These are phyloP conservation scores for Rhazya stricta DNA, from an alignment of 257 asterid species.

Conservation along the genomic window DNA sequence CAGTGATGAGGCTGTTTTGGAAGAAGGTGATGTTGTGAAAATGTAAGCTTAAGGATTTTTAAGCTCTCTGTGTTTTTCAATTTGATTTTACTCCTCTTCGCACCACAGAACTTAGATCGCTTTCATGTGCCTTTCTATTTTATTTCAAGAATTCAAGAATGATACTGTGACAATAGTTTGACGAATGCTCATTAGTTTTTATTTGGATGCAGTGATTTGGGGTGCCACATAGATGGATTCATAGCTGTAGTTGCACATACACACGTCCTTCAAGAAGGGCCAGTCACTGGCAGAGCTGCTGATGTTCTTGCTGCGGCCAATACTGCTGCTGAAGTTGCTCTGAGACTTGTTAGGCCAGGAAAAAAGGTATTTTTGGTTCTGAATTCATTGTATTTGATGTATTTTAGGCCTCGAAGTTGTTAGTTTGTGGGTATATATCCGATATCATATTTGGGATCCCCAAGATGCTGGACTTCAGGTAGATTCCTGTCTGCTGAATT, in stretches of 20 bases:
- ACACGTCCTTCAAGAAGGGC: conserved; percentile 71
- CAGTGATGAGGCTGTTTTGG: conserved; percentile 56
- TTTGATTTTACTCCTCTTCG: background rate
- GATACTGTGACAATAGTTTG: background rate
- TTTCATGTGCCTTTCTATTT: background rate
- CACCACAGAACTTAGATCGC: background rate
- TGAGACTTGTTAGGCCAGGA: conserved; percentile 78
- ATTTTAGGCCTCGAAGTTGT: background rate
- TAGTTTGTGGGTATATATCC: background rate
- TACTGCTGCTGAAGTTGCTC: conserved; percentile 85
- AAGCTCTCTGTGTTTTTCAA: too few species aligned
- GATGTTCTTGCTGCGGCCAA: conserved; percentile 84
- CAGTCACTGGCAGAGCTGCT: conserved; percentile 77
- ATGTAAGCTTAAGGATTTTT: conserved; percentile 30
- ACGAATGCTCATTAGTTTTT: conserved; percentile 2
- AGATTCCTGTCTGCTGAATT: too few species aligned
- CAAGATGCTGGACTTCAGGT: background rate
- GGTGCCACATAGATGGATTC: conserved; percentile 88
- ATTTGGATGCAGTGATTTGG: conserved; percentile 62
- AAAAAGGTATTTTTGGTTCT: conserved; percentile 42
- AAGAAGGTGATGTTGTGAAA: conserved; percentile 67
- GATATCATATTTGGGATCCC: background rate
- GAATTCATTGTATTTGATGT: background rate
- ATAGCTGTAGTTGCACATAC: conserved; percentile 80
- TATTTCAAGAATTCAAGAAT: too few species aligned